These are phyloP conservation scores for Mucor ambiguus DNA, from an alignment of 371 early-diverging fungal genomes.

Conservation along the genomic window DNA sequence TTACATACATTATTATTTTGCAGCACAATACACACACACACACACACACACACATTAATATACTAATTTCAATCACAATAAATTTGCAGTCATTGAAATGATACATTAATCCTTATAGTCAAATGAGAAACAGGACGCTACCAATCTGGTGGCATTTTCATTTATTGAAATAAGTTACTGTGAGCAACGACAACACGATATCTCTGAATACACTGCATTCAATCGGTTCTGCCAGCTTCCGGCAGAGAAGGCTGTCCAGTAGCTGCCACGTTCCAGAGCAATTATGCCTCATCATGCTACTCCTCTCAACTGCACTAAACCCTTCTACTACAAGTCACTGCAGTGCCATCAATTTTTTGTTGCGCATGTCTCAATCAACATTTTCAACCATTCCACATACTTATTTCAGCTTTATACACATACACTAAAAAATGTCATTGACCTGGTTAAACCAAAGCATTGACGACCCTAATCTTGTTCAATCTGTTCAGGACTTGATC, in stretches of 20 bases:
- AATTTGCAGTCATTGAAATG: neutral
- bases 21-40: neutral
- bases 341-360: neutral
- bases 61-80: neutral
- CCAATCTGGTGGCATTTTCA: too few species aligned
- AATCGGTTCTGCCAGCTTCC: too few species aligned
- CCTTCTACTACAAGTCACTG: conserved; percentile 1
- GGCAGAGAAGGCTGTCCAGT: too few species aligned
- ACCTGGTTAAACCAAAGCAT: conserved; percentile 31
- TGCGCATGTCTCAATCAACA: neutral
- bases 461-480: conserved; percentile 34
- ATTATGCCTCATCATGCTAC: neutral
- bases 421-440: conserved; percentile 15
- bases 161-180: too few species aligned
- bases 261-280: too few species aligned
- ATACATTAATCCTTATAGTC: neutral
- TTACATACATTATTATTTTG: neutral
- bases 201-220: too few species aligned
- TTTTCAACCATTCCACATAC: conserved; percentile 8
- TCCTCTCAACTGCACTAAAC: too few species aligned
- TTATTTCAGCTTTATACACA: conserved; percentile 1
- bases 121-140: too few species aligned
- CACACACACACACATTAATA: neutral
- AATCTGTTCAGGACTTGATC: conserved; percentile 36
- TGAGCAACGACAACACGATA: too few species aligned